A percentile compares a stretch with the other conserved stretches of the same genome.
Evolutionary conservation across 2,329 filamentous ascomycete species (phyloP).

Genomic region (Sporothrix pseudoabietina): DNA sequence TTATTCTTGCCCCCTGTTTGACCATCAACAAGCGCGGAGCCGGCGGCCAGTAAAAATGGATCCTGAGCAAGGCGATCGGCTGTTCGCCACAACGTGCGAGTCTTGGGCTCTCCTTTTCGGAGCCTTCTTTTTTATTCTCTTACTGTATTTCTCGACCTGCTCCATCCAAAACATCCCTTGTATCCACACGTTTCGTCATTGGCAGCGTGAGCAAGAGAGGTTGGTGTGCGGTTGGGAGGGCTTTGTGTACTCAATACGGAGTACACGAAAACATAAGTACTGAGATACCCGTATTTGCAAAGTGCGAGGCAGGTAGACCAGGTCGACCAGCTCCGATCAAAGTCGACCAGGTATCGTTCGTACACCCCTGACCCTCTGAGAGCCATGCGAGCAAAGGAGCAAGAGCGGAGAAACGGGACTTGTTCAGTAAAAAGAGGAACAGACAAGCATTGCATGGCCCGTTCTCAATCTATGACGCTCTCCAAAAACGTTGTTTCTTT

Average conservation of each 20-base stretch:
- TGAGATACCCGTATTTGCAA: neutral
- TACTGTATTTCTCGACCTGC: neutral
- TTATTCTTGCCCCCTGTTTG: neutral
- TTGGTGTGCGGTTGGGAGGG: neutral
- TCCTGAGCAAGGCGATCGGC: neutral
- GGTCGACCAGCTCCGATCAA: neutral
- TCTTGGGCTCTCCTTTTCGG: no score
- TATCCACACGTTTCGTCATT: conserved; percentile 16
- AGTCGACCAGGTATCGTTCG: neutral
- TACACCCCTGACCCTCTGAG: conserved; percentile 12
- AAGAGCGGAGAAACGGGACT: neutral
- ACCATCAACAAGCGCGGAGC: conserved; percentile 16
- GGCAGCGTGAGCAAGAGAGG: neutral
- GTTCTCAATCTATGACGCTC: conserved; percentile 15
- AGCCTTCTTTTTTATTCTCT: neutral
- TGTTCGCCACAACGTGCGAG: neutral
- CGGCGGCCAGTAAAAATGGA: conserved; percentile 14
- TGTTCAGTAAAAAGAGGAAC: neutral
- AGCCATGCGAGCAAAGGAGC: neutral
- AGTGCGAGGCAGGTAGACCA: neutral
- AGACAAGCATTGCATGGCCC: conserved; percentile 10
- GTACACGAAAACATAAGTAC: neutral
- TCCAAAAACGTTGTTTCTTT: neutral
- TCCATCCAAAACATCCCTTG: conserved; percentile 6
- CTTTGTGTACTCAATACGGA: neutral